Evolutionary conservation across 2,329 filamentous ascomycete genomes (phyloP), one percentile per base, ranked within the genome.

Genomic region (Pseudogymnoascus sp.): DNA sequence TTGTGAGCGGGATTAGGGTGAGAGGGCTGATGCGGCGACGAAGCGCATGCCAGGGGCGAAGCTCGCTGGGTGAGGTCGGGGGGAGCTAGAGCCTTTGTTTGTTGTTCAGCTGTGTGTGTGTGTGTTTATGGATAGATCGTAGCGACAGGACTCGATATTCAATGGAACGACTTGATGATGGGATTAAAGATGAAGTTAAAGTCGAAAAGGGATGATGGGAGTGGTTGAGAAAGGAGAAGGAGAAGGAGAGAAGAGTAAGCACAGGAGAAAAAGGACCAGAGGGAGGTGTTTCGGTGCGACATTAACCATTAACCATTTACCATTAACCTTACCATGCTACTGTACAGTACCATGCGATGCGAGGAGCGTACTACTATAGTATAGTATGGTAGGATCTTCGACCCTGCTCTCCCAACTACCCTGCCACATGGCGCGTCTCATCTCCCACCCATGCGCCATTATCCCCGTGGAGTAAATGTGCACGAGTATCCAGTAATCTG

Each of bases 341-440:
- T n/a, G n/a, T n/a, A n/a, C n/a, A n/a, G n/a, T n/a, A n/a, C n/a
- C n/a, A n/a, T n/a, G n/a, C n/a, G n/a, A n/a, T n/a, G n/a, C n/a
- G n/a, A n/a, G n/a, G n/a, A 19, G 8, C 18, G 21, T 39, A 39
- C 18, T 21, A 19, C 18, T 18, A 39, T 21, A 13, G 9, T 19
- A 10, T 3, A 30, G 28, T 5, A 10, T 10, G 18, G 18, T 8
- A 48, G 41, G 41, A 52, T 52, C 18, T 26, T 26, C 41, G 41
- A 18, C 41, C 41, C 41, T 52, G 41, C 41, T 30, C 41, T n/a
- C n/a, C n/a, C n/a, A n/a, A n/a, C n/a, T n/a, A n/a, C 41, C 45
- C 45, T 52, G 45, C 45, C 45, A 52, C 45, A 52, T 52, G 45
- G 45, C 45, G 26, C 45, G 26, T 52, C 45, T 52, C 45, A 52